Percentiles rank a stretch among this genome's conserved stretches.
These are phyloP conservation scores for Paecilomyces variotii DNA, from an alignment of 2,329 filamentous ascomycete genomes.

Conservation along the genomic window DNA sequence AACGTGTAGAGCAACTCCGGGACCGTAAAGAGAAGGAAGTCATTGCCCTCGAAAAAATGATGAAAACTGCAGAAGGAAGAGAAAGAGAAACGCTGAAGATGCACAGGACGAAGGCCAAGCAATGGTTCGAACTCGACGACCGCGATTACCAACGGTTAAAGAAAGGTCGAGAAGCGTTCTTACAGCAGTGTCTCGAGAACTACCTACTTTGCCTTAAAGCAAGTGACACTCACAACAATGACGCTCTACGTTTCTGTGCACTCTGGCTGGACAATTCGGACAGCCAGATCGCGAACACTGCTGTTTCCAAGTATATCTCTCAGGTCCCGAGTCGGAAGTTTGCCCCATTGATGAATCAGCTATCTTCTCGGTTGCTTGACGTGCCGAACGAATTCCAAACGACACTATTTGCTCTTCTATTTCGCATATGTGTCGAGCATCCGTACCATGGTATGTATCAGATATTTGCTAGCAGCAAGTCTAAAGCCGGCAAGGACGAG, in stretches of 20 bases:
- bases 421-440: conserved; percentile 82
- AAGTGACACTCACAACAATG: conserved; percentile 82
- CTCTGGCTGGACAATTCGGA: conserved; percentile 85
- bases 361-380: conserved; percentile 83
- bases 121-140: conserved; percentile 85
- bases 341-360: conserved; percentile 85
- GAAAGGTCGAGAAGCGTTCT: conserved; percentile 68
- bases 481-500: conserved; percentile 60
- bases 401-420: conserved; percentile 64
- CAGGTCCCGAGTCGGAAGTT: conserved; percentile 87
- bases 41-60: conserved; percentile 58
- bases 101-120: conserved; percentile 64
- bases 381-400: conserved; percentile 64
- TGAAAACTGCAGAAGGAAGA: conserved; percentile 40
- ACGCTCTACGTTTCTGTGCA: conserved; percentile 84
- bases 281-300: conserved; percentile 67
- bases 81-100: conserved; percentile 52
- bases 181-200: conserved; percentile 85
- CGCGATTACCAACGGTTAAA: conserved; percentile 74
- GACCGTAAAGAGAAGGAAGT: conserved; percentile 78
- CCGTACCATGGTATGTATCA: conserved; percentile 97
- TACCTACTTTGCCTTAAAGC: conserved; percentile 79
- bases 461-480: conserved; percentile 74
- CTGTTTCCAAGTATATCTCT: conserved; percentile 61
- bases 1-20: conserved; percentile 68